Evolutionary conservation across 495 filamentous ascomycete species (phyloP).

Genomic region (Hamigera avellanea): DNA sequence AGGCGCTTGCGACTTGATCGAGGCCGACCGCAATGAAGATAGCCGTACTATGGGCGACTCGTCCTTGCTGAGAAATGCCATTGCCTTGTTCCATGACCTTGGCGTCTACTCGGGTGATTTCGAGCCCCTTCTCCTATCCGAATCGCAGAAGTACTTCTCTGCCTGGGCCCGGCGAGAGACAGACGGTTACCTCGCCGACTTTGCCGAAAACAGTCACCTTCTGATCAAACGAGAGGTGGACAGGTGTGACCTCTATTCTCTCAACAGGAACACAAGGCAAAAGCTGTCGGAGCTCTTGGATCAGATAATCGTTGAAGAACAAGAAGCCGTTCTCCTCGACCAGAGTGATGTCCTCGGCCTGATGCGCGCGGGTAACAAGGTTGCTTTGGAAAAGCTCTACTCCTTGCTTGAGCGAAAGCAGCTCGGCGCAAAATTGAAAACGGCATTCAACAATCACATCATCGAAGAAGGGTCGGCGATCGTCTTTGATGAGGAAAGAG

Average conservation of each 20-base stretch:
- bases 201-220: constrained; percentile 52
- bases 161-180: constrained; percentile 54
- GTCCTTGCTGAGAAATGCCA: constrained; percentile 52
- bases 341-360: constrained; percentile 52
- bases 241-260: constrained; percentile 65
- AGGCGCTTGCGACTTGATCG: constrained; percentile 66
- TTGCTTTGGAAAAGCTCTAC: constrained; percentile 66
- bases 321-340: constrained; percentile 50
- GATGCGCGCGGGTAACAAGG: constrained; percentile 50
- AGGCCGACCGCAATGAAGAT: constrained; percentile 51
- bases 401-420: constrained; percentile 53
- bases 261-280: constrained; percentile 72
- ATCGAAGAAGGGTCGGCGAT: constrained; percentile 62
- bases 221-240: constrained; percentile 59
- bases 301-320: constrained; percentile 47
- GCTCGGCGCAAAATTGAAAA: constrained; percentile 52
- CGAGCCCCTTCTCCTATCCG: constrained; percentile 58
- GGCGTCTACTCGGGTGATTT: constrained; percentile 68
- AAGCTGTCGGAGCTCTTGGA: constrained; percentile 62
- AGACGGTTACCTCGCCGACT: constrained; percentile 48
- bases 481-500: constrained; percentile 64
- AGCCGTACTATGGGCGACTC: constrained; percentile 28
- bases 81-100: constrained; percentile 72
- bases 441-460: constrained; percentile 70
- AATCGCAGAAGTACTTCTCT: constrained; percentile 52